phyloP scores from a whole-genome alignment of 2,329 filamentous ascomycete genomes.

The Penicillium psychrosexuale region DNA sequence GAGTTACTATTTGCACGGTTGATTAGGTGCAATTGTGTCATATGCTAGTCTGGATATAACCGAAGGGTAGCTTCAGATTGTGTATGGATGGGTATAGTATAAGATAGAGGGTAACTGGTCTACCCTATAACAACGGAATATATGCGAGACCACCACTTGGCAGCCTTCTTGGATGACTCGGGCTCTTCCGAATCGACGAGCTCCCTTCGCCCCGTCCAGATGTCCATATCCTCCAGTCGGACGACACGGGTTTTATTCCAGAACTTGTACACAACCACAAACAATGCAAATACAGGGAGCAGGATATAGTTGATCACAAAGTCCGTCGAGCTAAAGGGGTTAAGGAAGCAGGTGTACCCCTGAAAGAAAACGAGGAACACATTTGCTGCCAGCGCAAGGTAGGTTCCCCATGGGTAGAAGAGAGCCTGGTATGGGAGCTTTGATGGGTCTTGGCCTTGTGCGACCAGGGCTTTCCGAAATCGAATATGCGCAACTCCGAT shows the following conservation, averaged over 20 bases:
- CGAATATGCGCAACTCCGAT: constrained; percentile 45
- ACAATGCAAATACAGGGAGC: constrained; percentile 49
- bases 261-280: constrained; percentile 50
- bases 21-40: not conserved
- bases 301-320: constrained; percentile 58
- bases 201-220: constrained; percentile 37
- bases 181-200: constrained; percentile 15
- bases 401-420: constrained; percentile 53
- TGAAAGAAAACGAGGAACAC: constrained; percentile 52
- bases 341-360: constrained; percentile 53
- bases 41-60: not conserved
- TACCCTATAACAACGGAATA: constrained; percentile 27
- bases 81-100: not conserved
- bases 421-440: constrained; percentile 50
- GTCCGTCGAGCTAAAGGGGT: constrained; percentile 48
- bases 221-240: constrained; percentile 39
- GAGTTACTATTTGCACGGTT: too few relatives aligned
- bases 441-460: constrained; percentile 36
- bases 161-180: constrained; percentile 1
- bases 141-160: constrained; percentile 19
- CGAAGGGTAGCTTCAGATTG: not conserved
- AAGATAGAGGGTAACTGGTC: not conserved
- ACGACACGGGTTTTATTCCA: constrained; percentile 39
- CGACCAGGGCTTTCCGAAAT: constrained; percentile 39
- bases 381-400: constrained; percentile 46